These are phyloP conservation scores for Diaporthe nobilis DNA, from an alignment of 2,329 filamentous ascomycete species.

Conservation along the genomic window DNA sequence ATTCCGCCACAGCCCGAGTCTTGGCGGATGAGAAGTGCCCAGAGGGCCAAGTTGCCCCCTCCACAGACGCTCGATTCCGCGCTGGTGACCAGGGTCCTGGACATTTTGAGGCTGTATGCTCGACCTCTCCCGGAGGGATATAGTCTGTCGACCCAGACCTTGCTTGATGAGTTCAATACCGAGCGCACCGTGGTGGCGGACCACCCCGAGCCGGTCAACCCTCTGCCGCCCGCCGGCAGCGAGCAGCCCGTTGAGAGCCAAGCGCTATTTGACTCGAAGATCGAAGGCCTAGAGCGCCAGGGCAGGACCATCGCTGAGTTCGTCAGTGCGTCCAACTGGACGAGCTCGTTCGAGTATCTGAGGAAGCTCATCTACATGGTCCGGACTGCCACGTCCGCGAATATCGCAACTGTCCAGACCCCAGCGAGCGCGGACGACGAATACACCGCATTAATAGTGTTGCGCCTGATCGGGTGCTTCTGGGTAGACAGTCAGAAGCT, in stretches of 20 bases:
- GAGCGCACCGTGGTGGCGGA: conserved; percentile 53
- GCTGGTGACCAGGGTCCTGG: conserved; percentile 69
- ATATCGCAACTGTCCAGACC: conserved; percentile 55
- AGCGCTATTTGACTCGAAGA: conserved; percentile 52
- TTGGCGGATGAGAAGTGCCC: conserved; percentile 28
- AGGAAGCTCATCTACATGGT: conserved; percentile 66
- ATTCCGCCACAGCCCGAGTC: conserved; percentile 28
- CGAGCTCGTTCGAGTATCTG: conserved; percentile 70
- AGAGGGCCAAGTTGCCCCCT: conserved; percentile 46
- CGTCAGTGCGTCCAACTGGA: conserved; percentile 75
- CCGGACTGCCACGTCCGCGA: conserved; percentile 59
- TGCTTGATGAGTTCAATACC: conserved; percentile 66
- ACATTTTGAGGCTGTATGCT: conserved; percentile 69
- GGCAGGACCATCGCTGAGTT: conserved; percentile 73
- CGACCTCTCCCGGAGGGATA: conserved; percentile 72
- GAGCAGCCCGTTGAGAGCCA: conserved; percentile 55
- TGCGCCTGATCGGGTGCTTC: conserved; percentile 73
- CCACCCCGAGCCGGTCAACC: conserved; percentile 46
- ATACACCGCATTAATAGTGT: conserved; percentile 64
- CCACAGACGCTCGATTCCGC: conserved; percentile 62
- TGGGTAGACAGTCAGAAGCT: conserved; percentile 76
- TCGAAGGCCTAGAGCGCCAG: conserved; percentile 66
- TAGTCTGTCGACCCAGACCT: conserved; percentile 67
- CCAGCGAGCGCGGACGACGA: conserved; percentile 64
- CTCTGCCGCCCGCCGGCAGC: conserved; percentile 44